Evolutionary conservation across 2,329 filamentous ascomycete genomes (phyloP), one percentile per base, ranked within the genome.

Genomic region (Truncatella angustata): DNA sequence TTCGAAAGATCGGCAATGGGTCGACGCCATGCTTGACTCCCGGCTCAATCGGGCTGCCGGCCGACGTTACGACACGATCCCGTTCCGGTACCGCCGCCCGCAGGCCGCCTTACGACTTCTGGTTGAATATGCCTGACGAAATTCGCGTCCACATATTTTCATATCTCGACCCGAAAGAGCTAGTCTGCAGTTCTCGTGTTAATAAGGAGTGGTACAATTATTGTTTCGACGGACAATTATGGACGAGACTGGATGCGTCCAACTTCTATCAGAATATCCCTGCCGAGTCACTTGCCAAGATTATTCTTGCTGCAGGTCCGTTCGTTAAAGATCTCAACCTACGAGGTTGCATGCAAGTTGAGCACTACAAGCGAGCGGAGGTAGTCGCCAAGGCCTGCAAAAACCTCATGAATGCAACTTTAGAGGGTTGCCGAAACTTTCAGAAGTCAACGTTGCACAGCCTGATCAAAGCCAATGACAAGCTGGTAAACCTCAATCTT

Each of bases 151-250:
- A 89, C 37, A 84, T 97, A 47, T 79, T 97, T 52, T 79, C 83
- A 4, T 91, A 87, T 61, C 76, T 97, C 18, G 77, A 78, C 24
- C 91, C 92, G 1, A 91, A 86, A 64, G 87, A 97, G 66, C 81
- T 97, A 30, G 84, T 97, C 10, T 82, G 85, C 53, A 82, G 82
- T 51, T 96, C 93, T 1, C 75, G 83, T 16, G 88, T 94, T 18
- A 93, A 85, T 65, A 91, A 85, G 67, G 72, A 79, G 5, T 97
- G 94, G 76, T 78, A 96, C 68, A 78, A 80, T 44, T 85, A 90
- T 70, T 97, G 93, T 71, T 96, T 93, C 62, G 93, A 99, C 67
- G 94, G 94, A 2, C 94, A 99, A 71, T 73, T 97, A 14, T 99
- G 94, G 94, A 86, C 85, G 3, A 84, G 81, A 37, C 80, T 97